phyloP scores from a whole-genome alignment of 2,329 filamentous ascomycete genomes.

The Hypoxylon sp. region DNA sequence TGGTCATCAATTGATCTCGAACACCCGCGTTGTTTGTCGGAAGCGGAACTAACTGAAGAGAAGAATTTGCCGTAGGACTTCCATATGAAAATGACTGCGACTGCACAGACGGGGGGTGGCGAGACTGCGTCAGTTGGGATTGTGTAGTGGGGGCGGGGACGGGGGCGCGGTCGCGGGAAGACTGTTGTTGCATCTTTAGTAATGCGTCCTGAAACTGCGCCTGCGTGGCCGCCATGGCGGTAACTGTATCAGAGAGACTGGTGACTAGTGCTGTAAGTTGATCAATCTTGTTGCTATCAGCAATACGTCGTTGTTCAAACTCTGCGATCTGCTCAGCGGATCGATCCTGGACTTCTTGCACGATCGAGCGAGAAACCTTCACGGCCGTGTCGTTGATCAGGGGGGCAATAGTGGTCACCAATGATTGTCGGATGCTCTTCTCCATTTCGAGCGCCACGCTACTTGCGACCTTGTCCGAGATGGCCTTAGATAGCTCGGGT shows the following conservation, averaged over 20 bases:
- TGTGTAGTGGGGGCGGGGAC: conserved; percentile 42
- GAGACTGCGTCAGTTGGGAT: conserved; percentile 35
- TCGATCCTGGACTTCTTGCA: conserved; percentile 77
- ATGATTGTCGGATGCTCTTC: conserved; percentile 72
- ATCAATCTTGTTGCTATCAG: conserved; percentile 76
- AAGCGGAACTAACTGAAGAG: conserved; percentile 58
- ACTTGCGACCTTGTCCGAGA: conserved; percentile 80
- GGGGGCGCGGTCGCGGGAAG: conserved; percentile 59
- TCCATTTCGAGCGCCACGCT: conserved; percentile 79
- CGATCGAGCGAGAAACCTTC: conserved; percentile 77
- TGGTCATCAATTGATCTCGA: conserved; percentile 63
- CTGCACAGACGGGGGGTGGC: conserved; percentile 32
- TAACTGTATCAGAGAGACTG: conserved; percentile 77
- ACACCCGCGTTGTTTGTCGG: conserved; percentile 60
- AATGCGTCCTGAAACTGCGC: conserved; percentile 77
- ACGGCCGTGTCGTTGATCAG: conserved; percentile 75
- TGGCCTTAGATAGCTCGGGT: conserved; percentile 78
- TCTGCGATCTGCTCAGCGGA: conserved; percentile 67
- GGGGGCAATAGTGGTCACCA: conserved; percentile 76
- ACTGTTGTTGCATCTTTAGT: conserved; percentile 69
- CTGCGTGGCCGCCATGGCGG: conserved; percentile 78
- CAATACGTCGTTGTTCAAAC: conserved; percentile 66
- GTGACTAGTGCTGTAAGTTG: conserved; percentile 78
- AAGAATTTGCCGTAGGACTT: conserved; percentile 53
- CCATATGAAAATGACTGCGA: conserved; percentile 46